These are phyloP conservation scores for Skeletonema costatum DNA, from an alignment of 108 stramenopile genomes.

Conservation along the genomic window DNA sequence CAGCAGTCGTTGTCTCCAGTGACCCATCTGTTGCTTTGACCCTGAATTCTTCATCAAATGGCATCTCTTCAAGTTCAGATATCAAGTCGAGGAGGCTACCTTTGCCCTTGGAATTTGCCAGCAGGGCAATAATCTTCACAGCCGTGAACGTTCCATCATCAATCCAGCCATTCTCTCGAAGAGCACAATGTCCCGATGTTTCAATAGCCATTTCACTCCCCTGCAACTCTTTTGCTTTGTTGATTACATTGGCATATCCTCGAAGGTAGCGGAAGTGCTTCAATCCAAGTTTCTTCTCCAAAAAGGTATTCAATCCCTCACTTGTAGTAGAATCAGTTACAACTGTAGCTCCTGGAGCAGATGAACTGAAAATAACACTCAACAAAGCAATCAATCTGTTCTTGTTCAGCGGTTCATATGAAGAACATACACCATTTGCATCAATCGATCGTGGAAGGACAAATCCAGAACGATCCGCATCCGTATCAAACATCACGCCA, in stretches of 20 bases:
- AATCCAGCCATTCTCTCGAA: constrained; percentile 70
- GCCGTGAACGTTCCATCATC: constrained; percentile 93
- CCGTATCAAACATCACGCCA: constrained; percentile 87
- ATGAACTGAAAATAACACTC: constrained; percentile 58
- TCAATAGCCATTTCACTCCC: constrained; percentile 85
- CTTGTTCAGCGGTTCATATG: constrained; percentile 73
- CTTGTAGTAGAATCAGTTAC: constrained; percentile 86
- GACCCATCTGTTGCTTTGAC: constrained; percentile 61
- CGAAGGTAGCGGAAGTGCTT: constrained; percentile 75
- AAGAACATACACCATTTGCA: constrained; percentile 12
- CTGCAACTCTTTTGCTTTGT: constrained; percentile 68
- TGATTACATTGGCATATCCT: constrained; percentile 89
- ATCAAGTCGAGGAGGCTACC: constrained; percentile 67
- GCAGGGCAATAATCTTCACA: constrained; percentile 67
- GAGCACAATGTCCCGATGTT: constrained; percentile 83
- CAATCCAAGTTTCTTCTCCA: constrained; percentile 57
- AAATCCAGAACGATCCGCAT: constrained; percentile 87
- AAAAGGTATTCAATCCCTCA: constrained; percentile 66
- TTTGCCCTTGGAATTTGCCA: constrained; percentile 41
- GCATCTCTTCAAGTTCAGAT: constrained; percentile 64
- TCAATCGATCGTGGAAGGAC: constrained; percentile 52
- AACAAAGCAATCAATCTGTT: constrained; percentile 87
- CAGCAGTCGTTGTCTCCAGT: constrained; percentile 51
- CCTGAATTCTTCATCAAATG: constrained; percentile 68
- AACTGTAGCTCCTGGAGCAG: constrained; percentile 70